Evolutionary conservation across 140 eudicot genomes (phyloP).

Genomic region (Senecio squalidus): DNA sequence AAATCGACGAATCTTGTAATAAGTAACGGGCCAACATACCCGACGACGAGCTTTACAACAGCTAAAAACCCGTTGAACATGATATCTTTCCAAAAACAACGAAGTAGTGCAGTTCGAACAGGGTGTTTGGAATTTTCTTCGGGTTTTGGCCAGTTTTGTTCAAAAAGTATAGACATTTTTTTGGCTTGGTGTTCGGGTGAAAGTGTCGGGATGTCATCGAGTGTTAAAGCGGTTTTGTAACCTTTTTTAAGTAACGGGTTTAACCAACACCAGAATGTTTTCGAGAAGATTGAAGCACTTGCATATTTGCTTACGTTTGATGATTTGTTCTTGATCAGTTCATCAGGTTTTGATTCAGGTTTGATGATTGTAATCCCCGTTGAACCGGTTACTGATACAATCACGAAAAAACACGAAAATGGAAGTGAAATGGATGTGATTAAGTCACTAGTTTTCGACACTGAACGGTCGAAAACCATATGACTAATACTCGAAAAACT

Average conservation of each 20-base stretch:
- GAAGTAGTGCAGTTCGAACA: slow-evolving; percentile 43
- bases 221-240: slow-evolving; percentile 37
- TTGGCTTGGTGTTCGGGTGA: slow-evolving; percentile 54
- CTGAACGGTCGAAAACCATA: slow-evolving; percentile 7
- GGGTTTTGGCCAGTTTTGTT: slow-evolving; percentile 62
- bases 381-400: slow-evolving; percentile 42
- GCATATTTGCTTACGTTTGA: slow-evolving; percentile 43
- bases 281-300: slow-evolving; percentile 55
- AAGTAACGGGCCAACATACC: slow-evolving; percentile 68
- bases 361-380: slow-evolving; percentile 39
- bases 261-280: slow-evolving; percentile 60
- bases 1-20: slow-evolving; percentile 54
- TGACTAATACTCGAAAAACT: slow-evolving; percentile 34
- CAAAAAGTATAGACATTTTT: slow-evolving; percentile 50
- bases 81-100: slow-evolving; percentile 65
- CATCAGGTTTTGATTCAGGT: slow-evolving; percentile 28
- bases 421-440: slow-evolving; percentile 35
- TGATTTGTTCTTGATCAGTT: slow-evolving; percentile 6
- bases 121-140: slow-evolving; percentile 45
- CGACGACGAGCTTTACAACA: slow-evolving; percentile 30
- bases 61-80: slow-evolving; percentile 52
- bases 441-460: slow-evolving; percentile 29
- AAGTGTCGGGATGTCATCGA: slow-evolving; percentile 63
- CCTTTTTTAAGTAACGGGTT: slow-evolving; percentile 61
- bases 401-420: slow-evolving; percentile 34